These are phyloP conservation scores for Jaltomata sinuosa DNA, from an alignment of 257 asterid genomes.

Conservation along the genomic window DNA sequence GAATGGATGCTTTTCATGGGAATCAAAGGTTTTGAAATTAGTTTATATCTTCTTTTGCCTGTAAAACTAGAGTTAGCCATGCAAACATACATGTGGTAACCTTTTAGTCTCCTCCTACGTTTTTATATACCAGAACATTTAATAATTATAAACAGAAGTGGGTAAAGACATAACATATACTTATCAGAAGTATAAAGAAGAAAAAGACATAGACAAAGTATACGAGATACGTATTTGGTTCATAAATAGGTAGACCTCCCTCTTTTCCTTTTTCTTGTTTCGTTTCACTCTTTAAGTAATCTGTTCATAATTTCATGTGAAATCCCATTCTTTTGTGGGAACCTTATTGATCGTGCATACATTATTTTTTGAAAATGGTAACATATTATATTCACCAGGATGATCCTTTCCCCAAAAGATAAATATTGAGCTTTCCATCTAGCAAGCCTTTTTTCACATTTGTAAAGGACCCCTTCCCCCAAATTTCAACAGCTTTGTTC, in stretches of 20 bases:
- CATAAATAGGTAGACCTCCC: not conserved
- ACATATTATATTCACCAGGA: no score
- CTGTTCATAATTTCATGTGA: not conserved
- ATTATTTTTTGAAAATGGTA: no score
- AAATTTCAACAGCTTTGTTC: no score
- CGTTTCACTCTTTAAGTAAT: not conserved
- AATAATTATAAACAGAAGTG: not conserved
- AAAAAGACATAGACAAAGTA: not conserved
- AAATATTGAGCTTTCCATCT: no score
- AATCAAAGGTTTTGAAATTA: constrained; percentile 49
- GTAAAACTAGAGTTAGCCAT: not conserved
- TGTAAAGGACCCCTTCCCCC: no score
- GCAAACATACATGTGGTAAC: not conserved
- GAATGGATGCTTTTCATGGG: constrained; percentile 93
- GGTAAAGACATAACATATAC: not conserved
- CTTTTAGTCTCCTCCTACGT: not conserved
- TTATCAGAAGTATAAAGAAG: not conserved
- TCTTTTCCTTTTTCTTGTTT: not conserved
- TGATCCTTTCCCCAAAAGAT: no score
- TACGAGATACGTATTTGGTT: not conserved
- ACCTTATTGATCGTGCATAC: no score
- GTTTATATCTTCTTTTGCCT: not conserved
- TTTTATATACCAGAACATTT: no score
- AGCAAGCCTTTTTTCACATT: no score
- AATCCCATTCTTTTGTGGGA: no score